Conservation (phyloP, 768 basidiomycete genomes). For the Tulasnella sp. region DNA sequence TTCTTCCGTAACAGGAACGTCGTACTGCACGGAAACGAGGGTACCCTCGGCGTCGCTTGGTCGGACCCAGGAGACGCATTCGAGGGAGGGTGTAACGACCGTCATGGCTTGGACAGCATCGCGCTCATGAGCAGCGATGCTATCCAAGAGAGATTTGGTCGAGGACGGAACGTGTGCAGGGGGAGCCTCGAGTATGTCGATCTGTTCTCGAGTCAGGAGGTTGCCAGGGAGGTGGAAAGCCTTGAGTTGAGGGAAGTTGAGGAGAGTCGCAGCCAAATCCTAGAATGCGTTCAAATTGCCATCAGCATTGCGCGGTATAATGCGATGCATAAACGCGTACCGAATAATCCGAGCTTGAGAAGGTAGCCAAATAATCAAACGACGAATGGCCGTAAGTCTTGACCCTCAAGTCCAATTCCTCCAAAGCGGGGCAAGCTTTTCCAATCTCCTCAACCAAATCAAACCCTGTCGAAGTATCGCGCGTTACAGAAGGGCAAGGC, state of each 20-base stretch:
- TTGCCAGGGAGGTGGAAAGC: conserved; percentile 4
- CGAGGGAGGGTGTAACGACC: not conserved
- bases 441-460: conserved; percentile 7
- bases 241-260: not conserved
- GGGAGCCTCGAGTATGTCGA: not conserved
- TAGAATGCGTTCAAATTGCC: not conserved
- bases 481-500: not conserved
- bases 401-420: conserved; percentile 11
- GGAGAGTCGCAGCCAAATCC: not conserved
- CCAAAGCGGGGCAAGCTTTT: not conserved
- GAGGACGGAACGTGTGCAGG: not conserved
- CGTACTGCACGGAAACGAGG: not conserved
- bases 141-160: not conserved
- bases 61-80: conserved; percentile 6
- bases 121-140: not conserved
- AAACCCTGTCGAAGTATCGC: not conserved
- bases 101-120: conserved; percentile 8
- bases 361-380: not conserved
- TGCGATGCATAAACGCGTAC: not conserved
- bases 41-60: not conserved
- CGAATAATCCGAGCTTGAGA: not conserved
- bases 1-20: not conserved
- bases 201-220: not conserved
- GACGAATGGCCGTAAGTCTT: not conserved
- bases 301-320: not conserved